phyloP scores from a whole-genome alignment of 2,329 filamentous ascomycete species.

The Pestalotiopsis sp. region DNA sequence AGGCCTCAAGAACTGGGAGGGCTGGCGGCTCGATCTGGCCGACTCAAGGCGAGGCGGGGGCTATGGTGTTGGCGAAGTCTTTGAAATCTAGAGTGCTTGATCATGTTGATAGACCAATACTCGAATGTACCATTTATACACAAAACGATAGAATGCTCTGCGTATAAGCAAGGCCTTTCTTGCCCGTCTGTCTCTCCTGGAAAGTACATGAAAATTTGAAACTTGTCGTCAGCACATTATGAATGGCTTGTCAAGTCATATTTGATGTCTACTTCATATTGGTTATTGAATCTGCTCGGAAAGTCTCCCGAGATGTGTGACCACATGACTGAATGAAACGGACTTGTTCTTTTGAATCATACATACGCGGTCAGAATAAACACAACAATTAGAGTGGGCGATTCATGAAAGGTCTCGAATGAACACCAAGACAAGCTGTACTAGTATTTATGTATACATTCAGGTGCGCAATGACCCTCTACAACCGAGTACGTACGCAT shows the following conservation, averaged over 20 bases:
- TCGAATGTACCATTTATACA: background rate
- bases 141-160: background rate
- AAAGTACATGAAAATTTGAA: no score
- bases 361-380: no score
- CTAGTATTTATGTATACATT: background rate
- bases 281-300: no score
- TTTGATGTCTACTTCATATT: no score
- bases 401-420: background rate
- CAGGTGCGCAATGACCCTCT: background rate
- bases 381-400: no score
- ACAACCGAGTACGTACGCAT: background rate
- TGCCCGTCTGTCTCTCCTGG: no score
- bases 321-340: no score
- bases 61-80: slow-evolving; percentile 63
- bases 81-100: slow-evolving; percentile 53
- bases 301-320: no score
- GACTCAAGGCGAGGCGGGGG: slow-evolving; percentile 59
- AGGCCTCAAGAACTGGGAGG: slow-evolving; percentile 67
- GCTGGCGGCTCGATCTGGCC: slow-evolving; percentile 68
- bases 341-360: no score
- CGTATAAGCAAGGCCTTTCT: background rate
- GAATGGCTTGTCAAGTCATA: no score
- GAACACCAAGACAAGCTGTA: background rate
- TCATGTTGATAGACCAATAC: background rate
- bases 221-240: no score